These are phyloP conservation scores for Cicer judaicum DNA, from an alignment of 306 rosid species.

Conservation along the genomic window DNA sequence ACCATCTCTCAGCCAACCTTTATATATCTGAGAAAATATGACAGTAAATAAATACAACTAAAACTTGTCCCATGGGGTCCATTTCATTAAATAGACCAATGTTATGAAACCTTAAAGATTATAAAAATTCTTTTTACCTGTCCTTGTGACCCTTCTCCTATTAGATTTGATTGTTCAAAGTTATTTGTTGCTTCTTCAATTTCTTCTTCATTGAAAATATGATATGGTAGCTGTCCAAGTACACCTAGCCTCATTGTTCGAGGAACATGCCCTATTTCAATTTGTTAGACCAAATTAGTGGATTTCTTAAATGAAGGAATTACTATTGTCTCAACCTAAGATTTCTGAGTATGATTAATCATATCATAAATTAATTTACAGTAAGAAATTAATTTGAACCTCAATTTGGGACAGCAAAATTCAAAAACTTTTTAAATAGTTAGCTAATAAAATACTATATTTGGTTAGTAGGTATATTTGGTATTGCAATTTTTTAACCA, in stretches of 20 bases:
- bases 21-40: constrained; percentile 60
- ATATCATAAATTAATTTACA: not conserved
- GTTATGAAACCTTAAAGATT: constrained; percentile 29
- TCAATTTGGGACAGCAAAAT: too few relatives aligned
- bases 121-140: constrained; percentile 56
- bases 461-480: too few relatives aligned
- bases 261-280: constrained; percentile 71
- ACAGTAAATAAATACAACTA: constrained; percentile 35
- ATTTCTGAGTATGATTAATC: not conserved
- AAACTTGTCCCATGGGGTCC: constrained; percentile 38
- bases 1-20: constrained; percentile 79
- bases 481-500: too few relatives aligned
- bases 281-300: constrained; percentile 35
- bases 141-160: constrained; percentile 73
- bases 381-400: too few relatives aligned
- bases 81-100: constrained; percentile 6
- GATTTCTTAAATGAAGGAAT: constrained; percentile 29
- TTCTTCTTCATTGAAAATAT: constrained; percentile 78
- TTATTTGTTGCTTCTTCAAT: constrained; percentile 84
- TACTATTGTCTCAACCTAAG: too few relatives aligned
- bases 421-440: too few relatives aligned
- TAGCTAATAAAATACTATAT: too few relatives aligned
- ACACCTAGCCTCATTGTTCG: constrained; percentile 65
- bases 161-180: constrained; percentile 69
- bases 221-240: constrained; percentile 72